Conservation (phyloP, 108 stramenopile species). For the Ochromonas danica region DNA sequence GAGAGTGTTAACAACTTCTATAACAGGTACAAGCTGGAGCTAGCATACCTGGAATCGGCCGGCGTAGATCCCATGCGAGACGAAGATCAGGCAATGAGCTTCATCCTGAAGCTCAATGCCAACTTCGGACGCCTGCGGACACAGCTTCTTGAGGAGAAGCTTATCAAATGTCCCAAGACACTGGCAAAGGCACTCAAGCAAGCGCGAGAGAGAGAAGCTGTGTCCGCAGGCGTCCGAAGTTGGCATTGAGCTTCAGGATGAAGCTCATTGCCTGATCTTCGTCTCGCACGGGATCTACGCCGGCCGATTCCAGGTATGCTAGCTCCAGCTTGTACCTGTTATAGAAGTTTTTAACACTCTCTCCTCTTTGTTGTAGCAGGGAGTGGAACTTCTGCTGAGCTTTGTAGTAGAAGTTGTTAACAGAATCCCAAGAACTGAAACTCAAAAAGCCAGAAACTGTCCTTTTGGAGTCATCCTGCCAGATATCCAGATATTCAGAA, state of each 20-base stretch:
- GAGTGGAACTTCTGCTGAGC: conserved; percentile 9
- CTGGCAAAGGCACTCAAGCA: background rate
- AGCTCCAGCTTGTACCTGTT: conserved; percentile 9
- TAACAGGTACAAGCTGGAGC: conserved; percentile 9
- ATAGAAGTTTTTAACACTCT: background rate
- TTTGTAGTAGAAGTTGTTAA: too few species aligned
- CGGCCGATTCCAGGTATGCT: background rate
- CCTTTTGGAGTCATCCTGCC: too few species aligned
- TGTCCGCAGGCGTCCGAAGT: background rate
- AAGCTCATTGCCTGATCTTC: conserved; percentile 5
- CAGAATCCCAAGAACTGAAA: too few species aligned
- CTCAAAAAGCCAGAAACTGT: too few species aligned
- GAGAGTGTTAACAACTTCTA: background rate
- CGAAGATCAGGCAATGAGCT: conserved; percentile 1
- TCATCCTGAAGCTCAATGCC: conserved; percentile 1
- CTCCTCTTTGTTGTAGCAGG: conserved; percentile 1
- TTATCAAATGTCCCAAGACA: conserved; percentile 10
- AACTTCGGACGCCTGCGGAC: background rate
- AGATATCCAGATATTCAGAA: too few species aligned
- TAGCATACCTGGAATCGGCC: background rate
- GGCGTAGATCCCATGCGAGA: background rate
- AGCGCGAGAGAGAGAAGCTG: background rate
- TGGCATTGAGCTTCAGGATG: conserved; percentile 1
- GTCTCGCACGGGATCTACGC: background rate
- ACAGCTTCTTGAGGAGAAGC: background rate